A percentile compares a stretch with the other conserved stretches of the same genome.
Evolutionary conservation across 371 early-diverging fungal species (phyloP).

Genomic region (Conidiobolus incongruus): DNA sequence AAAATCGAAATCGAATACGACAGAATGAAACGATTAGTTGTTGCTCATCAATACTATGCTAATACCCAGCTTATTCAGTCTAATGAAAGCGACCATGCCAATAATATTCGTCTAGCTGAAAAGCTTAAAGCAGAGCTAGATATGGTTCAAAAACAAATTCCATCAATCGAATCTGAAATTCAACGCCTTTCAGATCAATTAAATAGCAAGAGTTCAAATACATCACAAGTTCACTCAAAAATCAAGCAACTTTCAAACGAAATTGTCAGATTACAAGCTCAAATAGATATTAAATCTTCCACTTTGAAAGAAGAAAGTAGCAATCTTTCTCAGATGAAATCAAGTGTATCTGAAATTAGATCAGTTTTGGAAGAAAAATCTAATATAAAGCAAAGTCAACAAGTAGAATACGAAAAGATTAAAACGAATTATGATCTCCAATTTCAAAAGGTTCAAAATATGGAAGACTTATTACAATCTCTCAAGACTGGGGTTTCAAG

Average conservation of each 20-base stretch:
- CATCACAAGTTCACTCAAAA: no score
- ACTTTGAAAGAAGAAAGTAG: slow-evolving; percentile 53
- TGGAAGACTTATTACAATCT: slow-evolving; percentile 72
- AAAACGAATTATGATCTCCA: slow-evolving; percentile 38
- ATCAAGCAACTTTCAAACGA: no score
- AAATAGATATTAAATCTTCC: slow-evolving; percentile 43
- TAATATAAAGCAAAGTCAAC: slow-evolving; percentile 16
- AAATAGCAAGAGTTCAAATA: no score
- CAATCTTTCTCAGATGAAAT: slow-evolving; percentile 8
- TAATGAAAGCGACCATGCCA: no score
- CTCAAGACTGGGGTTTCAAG: slow-evolving; percentile 81
- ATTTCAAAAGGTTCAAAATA: slow-evolving; percentile 31
- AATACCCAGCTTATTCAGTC: no score
- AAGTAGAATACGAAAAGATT: slow-evolving; percentile 28
- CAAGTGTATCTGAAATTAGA: slow-evolving; percentile 15
- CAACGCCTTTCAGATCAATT: no score
- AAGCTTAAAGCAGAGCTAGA: no score
- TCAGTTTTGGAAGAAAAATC: slow-evolving; percentile 23
- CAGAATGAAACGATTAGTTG: slow-evolving; percentile 43
- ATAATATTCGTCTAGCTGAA: no score
- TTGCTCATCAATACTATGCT: slow-evolving; percentile 59
- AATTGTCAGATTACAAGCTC: slow-evolving; percentile 56
- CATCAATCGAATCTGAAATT: no score
- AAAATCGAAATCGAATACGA: slow-evolving; percentile 78
- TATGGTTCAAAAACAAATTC: no score